Percentiles rank a stretch among this genome's conserved stretches.
Evolutionary conservation across 805 yeast species (phyloP).

Genomic region (Candida yuanshanica): DNA sequence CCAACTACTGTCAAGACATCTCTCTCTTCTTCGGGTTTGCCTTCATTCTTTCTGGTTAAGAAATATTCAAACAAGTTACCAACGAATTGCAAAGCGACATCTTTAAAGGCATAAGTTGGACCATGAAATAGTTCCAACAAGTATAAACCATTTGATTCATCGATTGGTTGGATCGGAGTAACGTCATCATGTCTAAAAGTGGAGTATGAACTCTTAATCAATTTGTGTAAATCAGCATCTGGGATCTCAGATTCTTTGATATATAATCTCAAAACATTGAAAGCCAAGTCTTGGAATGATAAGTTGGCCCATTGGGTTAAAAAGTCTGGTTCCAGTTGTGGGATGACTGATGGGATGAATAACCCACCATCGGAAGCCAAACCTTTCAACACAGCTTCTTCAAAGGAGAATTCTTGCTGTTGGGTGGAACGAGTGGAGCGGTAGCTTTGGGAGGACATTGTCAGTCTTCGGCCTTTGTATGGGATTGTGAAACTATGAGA

Average conservation of each 20-base stretch:
- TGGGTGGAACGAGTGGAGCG: conserved; percentile 72
- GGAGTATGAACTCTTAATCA: conserved; percentile 72
- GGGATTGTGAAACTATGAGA: neutral
- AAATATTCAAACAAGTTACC: conserved; percentile 96
- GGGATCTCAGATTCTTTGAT: conserved; percentile 71
- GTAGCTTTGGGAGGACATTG: conserved; percentile 47
- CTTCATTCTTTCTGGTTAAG: conserved; percentile 64
- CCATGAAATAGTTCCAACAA: conserved; percentile 95
- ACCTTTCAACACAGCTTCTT: conserved; percentile 82
- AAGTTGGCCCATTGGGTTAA: conserved; percentile 66
- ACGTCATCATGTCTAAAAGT: conserved; percentile 87
- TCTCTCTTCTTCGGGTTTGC: conserved; percentile 48
- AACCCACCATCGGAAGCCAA: conserved; percentile 96
- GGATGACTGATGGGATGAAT: conserved; percentile 81
- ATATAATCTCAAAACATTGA: conserved; percentile 76
- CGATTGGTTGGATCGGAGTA: conserved; percentile 72
- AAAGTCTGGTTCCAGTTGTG: conserved; percentile 49
- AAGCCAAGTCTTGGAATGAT: conserved; percentile 82
- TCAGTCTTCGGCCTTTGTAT: neutral
- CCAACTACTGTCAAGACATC: conserved; percentile 94
- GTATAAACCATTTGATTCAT: conserved; percentile 53
- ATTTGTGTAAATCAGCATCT: conserved; percentile 52
- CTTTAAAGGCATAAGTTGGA: conserved; percentile 98
- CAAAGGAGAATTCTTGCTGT: conserved; percentile 55
- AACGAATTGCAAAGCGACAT: conserved; percentile 95